A percentile compares a stretch with the other conserved stretches of the same genome.
These are phyloP conservation scores for Rutstroemia sp. DNA, from an alignment of 2,329 filamentous ascomycete species.

Conservation along the genomic window DNA sequence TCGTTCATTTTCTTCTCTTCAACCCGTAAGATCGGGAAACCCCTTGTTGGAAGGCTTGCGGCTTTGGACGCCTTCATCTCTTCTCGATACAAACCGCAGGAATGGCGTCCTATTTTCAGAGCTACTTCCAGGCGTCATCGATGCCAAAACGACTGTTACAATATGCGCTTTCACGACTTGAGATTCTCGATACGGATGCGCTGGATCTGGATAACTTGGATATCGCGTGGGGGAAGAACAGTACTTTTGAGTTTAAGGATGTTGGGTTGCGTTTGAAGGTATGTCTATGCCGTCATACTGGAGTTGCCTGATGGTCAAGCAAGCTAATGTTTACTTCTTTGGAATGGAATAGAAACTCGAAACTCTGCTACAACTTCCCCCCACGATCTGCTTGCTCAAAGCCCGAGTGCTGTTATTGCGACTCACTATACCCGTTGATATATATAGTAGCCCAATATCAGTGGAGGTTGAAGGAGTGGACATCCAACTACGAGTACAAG, in stretches of 20 bases:
- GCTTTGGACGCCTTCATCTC: background rate
- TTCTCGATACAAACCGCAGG: constrained; percentile 4
- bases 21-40: background rate
- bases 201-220: constrained; percentile 82
- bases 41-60: constrained; percentile 3
- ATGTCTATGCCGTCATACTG: constrained; percentile 26
- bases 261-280: constrained; percentile 75
- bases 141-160: constrained; percentile 86
- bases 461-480: constrained; percentile 78
- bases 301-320: background rate
- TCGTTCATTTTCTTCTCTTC: background rate
- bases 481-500: constrained; percentile 52
- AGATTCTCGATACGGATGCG: constrained; percentile 80
- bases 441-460: constrained; percentile 75
- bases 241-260: constrained; percentile 78
- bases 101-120: constrained; percentile 31
- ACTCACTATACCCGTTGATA: constrained; percentile 79
- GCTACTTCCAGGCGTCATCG: constrained; percentile 40
- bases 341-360: constrained; percentile 64
- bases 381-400: constrained; percentile 61
- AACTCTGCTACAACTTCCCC: constrained; percentile 64
- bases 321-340: background rate
- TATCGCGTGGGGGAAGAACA: constrained; percentile 73
- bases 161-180: constrained; percentile 75
- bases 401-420: constrained; percentile 71